Evolutionary conservation across 2,329 filamentous ascomycete species (phyloP).

Genomic region (Cladosporium cucumerinum): DNA sequence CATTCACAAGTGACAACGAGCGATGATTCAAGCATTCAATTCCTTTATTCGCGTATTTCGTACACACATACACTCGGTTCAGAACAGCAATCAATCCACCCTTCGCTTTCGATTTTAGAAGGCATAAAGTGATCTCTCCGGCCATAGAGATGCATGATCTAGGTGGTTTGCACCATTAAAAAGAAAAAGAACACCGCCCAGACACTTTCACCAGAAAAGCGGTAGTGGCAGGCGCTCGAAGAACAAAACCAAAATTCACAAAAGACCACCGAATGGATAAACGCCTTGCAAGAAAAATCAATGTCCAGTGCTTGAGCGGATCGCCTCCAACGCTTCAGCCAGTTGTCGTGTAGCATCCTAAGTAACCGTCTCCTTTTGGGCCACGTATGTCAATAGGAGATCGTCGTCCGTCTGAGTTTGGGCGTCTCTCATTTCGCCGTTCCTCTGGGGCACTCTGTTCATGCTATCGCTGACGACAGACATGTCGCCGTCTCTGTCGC

Average conservation of each 20-base stretch:
- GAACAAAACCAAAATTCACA: not conserved
- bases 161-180: conserved; percentile 1
- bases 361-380: conserved; percentile 12
- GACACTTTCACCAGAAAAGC: conserved; percentile 3
- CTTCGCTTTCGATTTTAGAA: not conserved
- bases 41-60: not conserved
- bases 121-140: not conserved
- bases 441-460: conserved; percentile 9
- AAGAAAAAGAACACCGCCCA: not conserved
- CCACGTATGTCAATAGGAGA: not conserved
- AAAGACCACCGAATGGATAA: conserved; percentile 11
- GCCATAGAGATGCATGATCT: not conserved
- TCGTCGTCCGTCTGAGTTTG: conserved; percentile 32
- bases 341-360: not conserved
- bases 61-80: not conserved
- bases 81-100: conserved; percentile 1
- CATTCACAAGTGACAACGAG: not conserved
- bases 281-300: conserved; percentile 13
- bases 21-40: not conserved
- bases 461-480: conserved; percentile 12
- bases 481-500: conserved; percentile 11
- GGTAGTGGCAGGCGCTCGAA: conserved; percentile 9
- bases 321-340: not conserved
- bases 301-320: not conserved
- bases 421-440: conserved; percentile 27